Conservation (phyloP, 2,329 filamentous ascomycete genomes). For the Periglandula ipomoeae region DNA sequence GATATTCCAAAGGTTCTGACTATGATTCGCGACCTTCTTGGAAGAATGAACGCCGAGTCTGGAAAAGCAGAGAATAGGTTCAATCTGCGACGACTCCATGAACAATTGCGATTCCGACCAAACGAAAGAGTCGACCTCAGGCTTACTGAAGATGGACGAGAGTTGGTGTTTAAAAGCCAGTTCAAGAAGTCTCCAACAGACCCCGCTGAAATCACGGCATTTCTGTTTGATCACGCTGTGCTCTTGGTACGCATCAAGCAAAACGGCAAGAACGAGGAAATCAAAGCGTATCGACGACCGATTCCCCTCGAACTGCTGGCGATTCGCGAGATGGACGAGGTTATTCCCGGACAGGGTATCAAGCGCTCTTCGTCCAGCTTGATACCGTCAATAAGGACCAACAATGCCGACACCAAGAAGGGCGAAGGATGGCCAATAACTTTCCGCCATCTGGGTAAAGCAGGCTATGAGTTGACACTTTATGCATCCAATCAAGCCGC, state of each 20-base stretch:
- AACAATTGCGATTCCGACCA: constrained; percentile 81
- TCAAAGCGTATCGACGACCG: constrained; percentile 86
- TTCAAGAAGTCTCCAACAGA: constrained; percentile 91
- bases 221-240: constrained; percentile 93
- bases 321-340: constrained; percentile 95
- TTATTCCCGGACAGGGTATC: constrained; percentile 71
- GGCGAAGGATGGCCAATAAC: constrained; percentile 85
- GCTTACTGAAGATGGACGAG: constrained; percentile 84
- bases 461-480: constrained; percentile 84
- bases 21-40: constrained; percentile 79
- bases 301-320: constrained; percentile 89
- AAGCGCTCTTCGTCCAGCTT: constrained; percentile 87
- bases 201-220: constrained; percentile 82
- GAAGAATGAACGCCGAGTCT: constrained; percentile 85
- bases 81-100: constrained; percentile 84
- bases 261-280: constrained; percentile 86
- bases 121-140: constrained; percentile 91
- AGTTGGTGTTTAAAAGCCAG: constrained; percentile 87
- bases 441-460: constrained; percentile 91
- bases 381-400: constrained; percentile 46
- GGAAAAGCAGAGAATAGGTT: constrained; percentile 97
- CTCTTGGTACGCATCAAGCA: constrained; percentile 85
- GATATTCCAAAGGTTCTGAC: constrained; percentile 85
- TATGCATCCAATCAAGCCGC: constrained; percentile 80
- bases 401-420: constrained; percentile 45